phyloP scores from a whole-genome alignment of 2,329 filamentous ascomycete genomes.

The Cercospora janseana region DNA sequence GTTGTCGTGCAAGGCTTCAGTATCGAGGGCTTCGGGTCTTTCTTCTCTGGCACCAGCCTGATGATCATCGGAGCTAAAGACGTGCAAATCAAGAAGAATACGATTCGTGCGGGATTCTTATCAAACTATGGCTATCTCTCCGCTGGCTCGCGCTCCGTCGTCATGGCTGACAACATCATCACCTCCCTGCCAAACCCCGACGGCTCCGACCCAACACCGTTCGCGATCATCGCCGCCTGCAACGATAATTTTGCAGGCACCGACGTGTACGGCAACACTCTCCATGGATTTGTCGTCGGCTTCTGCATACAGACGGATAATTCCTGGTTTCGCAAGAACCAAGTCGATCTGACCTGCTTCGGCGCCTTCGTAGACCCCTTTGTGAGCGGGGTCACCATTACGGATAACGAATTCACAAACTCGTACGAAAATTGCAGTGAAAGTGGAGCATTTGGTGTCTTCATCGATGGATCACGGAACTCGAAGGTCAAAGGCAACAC shows the following conservation, averaged over 20 bases:
- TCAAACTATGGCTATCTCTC: not conserved
- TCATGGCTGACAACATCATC: not conserved
- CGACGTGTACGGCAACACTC: not conserved
- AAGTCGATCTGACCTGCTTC: not conserved
- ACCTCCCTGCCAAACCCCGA: no score
- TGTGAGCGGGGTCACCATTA: not conserved
- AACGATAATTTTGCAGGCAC: not conserved
- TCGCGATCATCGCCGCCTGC: not conserved
- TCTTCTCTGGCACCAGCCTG: not conserved
- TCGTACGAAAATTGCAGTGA: not conserved
- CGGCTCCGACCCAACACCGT: not conserved
- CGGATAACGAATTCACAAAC: not conserved
- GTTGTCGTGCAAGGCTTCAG: not conserved
- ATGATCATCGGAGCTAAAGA: not conserved
- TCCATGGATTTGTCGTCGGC: not conserved
- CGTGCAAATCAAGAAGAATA: not conserved
- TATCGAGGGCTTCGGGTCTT: not conserved
- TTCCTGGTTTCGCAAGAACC: not conserved
- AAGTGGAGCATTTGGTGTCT: not conserved
- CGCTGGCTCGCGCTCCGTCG: not conserved
- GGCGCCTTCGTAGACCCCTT: constrained; percentile 1
- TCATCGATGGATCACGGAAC: not conserved
- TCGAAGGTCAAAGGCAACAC: not conserved
- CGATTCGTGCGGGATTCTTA: not conserved
- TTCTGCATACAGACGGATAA: not conserved